Conservation (phyloP, 2,329 filamentous ascomycete species). For the Fusarium sp. region DNA sequence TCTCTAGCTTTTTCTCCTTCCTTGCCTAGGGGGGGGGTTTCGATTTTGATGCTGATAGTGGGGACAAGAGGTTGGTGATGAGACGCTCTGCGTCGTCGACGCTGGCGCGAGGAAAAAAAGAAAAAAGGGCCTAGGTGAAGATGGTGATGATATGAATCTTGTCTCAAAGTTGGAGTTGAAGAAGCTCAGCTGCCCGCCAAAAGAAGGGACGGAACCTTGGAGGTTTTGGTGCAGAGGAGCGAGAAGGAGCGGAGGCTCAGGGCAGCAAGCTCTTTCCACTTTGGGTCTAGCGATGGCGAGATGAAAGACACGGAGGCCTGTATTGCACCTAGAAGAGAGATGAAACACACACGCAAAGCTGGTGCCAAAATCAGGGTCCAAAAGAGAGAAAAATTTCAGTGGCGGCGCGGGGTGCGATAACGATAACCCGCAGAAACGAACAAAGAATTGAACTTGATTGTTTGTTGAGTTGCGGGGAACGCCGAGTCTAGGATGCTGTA, state of each 20-base stretch:
- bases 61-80: neutral
- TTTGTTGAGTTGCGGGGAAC: neutral
- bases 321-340: constrained; percentile 7
- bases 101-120: neutral
- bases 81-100: neutral
- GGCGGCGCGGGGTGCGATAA: constrained; percentile 55
- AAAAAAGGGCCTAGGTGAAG: neutral
- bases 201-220: constrained; percentile 27
- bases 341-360: constrained; percentile 21
- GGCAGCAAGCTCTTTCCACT: constrained; percentile 11
- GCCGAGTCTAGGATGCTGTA: neutral
- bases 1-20: constrained; percentile 12
- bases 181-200: constrained; percentile 37
- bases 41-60: neutral
- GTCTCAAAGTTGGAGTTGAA: constrained; percentile 27
- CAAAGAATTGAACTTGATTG: neutral
- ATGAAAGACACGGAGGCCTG: constrained; percentile 14
- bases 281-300: constrained; percentile 27
- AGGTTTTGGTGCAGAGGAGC: constrained; percentile 32
- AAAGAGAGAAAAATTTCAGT: constrained; percentile 31
- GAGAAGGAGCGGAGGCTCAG: constrained; percentile 29
- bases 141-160: constrained; percentile 9
- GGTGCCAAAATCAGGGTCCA: constrained; percentile 26
- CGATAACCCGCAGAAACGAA: constrained; percentile 49
- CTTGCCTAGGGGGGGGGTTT: neutral